Evolutionary conservation across 2,329 filamentous ascomycete genomes (phyloP), one percentile per base, ranked within the genome.

Genomic region (Botryosphaeria dothidea): DNA sequence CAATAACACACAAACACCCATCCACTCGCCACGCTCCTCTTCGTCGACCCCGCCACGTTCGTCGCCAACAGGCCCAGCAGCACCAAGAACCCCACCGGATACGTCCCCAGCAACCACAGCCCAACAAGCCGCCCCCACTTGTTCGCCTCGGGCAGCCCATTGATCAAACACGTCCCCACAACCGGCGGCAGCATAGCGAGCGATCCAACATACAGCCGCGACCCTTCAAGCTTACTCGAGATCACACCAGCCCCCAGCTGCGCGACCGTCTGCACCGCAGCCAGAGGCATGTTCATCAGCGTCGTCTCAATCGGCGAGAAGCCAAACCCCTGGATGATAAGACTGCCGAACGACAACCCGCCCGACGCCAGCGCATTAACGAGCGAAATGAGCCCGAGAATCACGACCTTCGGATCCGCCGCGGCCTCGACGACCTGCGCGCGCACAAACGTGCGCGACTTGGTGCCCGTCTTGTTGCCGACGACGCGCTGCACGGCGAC

Each of bases 11-110:
- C 82, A 69, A 91, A 88, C 1, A 91, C 79, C 6, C 89, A 80
- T 13, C 84, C 88, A 68, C 87, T 90, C 0, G 85, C 88, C 9
- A 85, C 84, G 71, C 90, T 90, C 67, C 86, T 86, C 75, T 91
- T 91, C 0, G 88, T 91, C 71, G 91, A 88, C 1, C 89, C 88
- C 0, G 85, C 88, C 0, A 88, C 88, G 68, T 89, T 89, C 66
- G 86, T 85, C 1, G 84, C 80, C 1, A 84, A 85, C 85, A 85
- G 88, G 0, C 84, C 31, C 31, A 34, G 7, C 31, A 6, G 31
- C 31, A 1, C 31, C 31, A 27, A 7, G 21, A 87, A 82, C 66
- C 86, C 86, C 5, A 82, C 87, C 0, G 86, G 85, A 60, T 88
- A 88, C 7, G 87, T 82, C 0, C 84, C 87, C 45, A 87, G 85